Evolutionary conservation across 805 yeast genomes (phyloP), one percentile per base, ranked within the genome.

Genomic region (Candida insectalens): DNA sequence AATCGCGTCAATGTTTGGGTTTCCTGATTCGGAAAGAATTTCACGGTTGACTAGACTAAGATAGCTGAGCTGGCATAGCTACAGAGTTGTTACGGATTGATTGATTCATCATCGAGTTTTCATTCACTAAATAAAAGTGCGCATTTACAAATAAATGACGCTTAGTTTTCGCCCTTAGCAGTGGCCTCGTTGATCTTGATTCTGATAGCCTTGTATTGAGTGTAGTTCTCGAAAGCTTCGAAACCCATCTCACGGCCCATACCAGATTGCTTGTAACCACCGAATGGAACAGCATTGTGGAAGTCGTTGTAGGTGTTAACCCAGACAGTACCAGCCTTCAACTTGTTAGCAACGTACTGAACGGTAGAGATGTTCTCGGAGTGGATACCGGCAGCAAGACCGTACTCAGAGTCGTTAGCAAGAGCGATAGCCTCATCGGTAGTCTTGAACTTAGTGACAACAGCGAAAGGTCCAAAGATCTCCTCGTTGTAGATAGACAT

Each of bases 351-450:
- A 36, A 81, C 81, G 35, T 70, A 71, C 39, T 77, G 57, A 20
- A 81, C 92, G 47, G 68, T 77, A 63, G 68, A 73, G 37, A 78
- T 50, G 50, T 80, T 75, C 34, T 67, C 62, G 30, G 95, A 77
- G 69, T 84, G 92, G 37, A 85, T 62, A 64, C 87, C 92, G 34
- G 94, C 92, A 50, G 94, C 94, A 47, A 85, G 70, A 46, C 95
- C 95, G 52, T 77, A 83, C 36, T 72, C 74, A 26, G 87, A 69
- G 57, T 78, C 77, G 60, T 85, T 85, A 42, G 92, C 88, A 60
- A 69, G 63, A 34, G 61, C 65, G 40, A 85, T 65, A 33, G 77
- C 88, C 58, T 84, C 94, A 43, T 81, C 89, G 42, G 73, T 70
- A 32, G 81, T 67, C 46, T 63, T 65, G 55, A 84, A 84, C 59